These are phyloP conservation scores for Stylonectria norvegica DNA, from an alignment of 2,329 filamentous ascomycete genomes.

Conservation along the genomic window DNA sequence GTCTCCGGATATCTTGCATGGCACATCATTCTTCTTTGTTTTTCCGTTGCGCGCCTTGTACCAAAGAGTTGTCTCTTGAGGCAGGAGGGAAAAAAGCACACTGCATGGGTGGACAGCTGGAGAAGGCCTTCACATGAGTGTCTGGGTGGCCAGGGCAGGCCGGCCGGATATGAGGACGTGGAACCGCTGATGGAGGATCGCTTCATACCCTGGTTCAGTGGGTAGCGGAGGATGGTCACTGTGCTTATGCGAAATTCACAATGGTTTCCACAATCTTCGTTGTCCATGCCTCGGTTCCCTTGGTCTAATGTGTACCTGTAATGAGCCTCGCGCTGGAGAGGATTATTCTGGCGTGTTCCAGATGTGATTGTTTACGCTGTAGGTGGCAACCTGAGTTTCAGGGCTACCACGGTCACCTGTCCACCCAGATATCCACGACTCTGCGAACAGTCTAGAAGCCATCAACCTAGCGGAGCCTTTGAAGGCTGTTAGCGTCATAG, in stretches of 20 bases:
- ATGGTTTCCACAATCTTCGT: constrained; percentile 47
- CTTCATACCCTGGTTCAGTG: constrained; percentile 57
- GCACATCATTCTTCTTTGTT: constrained; percentile 48
- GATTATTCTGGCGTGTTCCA: too few relatives aligned
- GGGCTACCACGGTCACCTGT: too few relatives aligned
- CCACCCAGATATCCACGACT: too few relatives aligned
- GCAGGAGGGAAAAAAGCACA: constrained; percentile 38
- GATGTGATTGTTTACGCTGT: too few relatives aligned
- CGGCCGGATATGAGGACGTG: constrained; percentile 56
- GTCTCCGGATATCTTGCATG: constrained; percentile 80
- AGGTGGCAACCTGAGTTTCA: too few relatives aligned
- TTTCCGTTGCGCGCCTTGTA: constrained; percentile 45
- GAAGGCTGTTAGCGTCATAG: too few relatives aligned
- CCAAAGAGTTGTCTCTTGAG: constrained; percentile 43
- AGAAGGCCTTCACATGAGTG: constrained; percentile 58
- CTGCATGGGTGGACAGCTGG: constrained; percentile 58
- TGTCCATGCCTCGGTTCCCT: constrained; percentile 6
- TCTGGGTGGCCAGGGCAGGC: constrained; percentile 37
- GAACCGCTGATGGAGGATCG: constrained; percentile 61
- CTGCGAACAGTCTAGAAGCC: too few relatives aligned
- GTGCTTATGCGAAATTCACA: constrained; percentile 58
- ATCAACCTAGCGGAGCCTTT: too few relatives aligned
- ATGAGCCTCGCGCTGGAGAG: too few relatives aligned
- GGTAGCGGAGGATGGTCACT: constrained; percentile 45
- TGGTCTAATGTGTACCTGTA: constrained; percentile 10